Percentiles rank a stretch among this genome's conserved stretches.
These are phyloP conservation scores for Aureobasidium musti DNA, from an alignment of 2,329 filamentous ascomycete species.

Conservation along the genomic window DNA sequence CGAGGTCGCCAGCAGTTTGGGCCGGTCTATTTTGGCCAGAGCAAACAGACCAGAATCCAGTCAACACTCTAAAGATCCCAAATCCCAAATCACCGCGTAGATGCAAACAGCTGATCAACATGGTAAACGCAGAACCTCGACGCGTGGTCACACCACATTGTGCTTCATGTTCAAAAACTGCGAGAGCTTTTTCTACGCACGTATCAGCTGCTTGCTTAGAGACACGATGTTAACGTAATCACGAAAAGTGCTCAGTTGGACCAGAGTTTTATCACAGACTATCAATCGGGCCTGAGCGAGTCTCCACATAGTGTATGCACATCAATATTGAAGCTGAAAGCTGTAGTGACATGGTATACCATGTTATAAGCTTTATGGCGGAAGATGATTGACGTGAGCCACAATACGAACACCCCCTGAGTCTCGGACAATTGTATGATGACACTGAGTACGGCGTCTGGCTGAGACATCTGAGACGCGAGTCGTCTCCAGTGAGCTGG, in stretches of 20 bases:
- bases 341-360: constrained; percentile 16
- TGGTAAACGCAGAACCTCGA: not conserved
- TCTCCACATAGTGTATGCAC: constrained; percentile 23
- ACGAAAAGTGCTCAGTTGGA: not conserved
- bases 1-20: not conserved
- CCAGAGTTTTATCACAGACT: constrained; percentile 6
- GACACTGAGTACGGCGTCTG: constrained; percentile 2
- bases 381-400: constrained; percentile 10
- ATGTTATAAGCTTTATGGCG: constrained; percentile 25
- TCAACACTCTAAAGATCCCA: not conserved
- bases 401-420: constrained; percentile 12
- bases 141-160: constrained; percentile 15
- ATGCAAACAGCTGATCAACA: not conserved
- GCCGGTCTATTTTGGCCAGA: constrained; percentile 1
- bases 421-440: constrained; percentile 13
- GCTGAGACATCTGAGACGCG: constrained; percentile 26
- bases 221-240: constrained; percentile 1
- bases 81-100: not conserved
- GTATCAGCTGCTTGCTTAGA: not conserved
- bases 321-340: constrained; percentile 12
- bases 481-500: constrained; percentile 13
- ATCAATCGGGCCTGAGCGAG: constrained; percentile 5
- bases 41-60: constrained; percentile 13
- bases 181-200: not conserved
- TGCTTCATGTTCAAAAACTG: not conserved